Evolutionary conservation across 2,329 filamentous ascomycete species (phyloP), one percentile per base, ranked within the genome.

Genomic region (Microcyclospora pomicola): DNA sequence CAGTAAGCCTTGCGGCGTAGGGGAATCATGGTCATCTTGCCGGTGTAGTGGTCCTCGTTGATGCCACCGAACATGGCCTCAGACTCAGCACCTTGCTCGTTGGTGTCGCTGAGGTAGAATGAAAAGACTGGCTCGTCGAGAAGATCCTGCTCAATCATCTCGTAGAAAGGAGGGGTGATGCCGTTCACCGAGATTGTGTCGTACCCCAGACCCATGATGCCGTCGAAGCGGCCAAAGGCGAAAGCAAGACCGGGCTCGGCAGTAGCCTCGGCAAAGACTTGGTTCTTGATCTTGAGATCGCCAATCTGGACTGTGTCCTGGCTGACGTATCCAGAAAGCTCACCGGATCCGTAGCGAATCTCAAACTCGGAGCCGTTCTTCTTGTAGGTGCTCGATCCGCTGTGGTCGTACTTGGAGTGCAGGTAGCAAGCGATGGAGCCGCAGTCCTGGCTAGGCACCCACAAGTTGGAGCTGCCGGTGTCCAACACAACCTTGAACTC

Each of bases 1-100:
- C 91, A 98, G 75, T 98, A 98, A 35, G 91, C 91, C 80, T 96
- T 96, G 61, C 91, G 84, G 63, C 91, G 84, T 52, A 98, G 76
- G 39, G 91, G 91, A 51, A 98, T 85, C 63, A 86, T 92, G 60
- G 79, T 83, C 55, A 98, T 74, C 64, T 96, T 80, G 56, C 91
- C 91, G 30, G 72, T 78, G 64, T 75, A 81, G 71, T 91, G 85
- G 58, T 70, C 68, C 67, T 85, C 68, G 63, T 96, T 80, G 44
- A 94, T 65, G 49, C 88, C 88, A 62, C 88, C 88, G 50, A 98
- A 98, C 49, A 80, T 77, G 43, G 79, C 87, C 67, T 87, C 87
- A 31, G 87, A 95, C 60, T 82, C 74, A 42, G 79, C 73, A 36
- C 77, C 76, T 15, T 80, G 74, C 51, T 74, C 73, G 61, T 77